These are phyloP conservation scores for Mycena pura DNA, from an alignment of 768 basidiomycete genomes.

Conservation along the genomic window DNA sequence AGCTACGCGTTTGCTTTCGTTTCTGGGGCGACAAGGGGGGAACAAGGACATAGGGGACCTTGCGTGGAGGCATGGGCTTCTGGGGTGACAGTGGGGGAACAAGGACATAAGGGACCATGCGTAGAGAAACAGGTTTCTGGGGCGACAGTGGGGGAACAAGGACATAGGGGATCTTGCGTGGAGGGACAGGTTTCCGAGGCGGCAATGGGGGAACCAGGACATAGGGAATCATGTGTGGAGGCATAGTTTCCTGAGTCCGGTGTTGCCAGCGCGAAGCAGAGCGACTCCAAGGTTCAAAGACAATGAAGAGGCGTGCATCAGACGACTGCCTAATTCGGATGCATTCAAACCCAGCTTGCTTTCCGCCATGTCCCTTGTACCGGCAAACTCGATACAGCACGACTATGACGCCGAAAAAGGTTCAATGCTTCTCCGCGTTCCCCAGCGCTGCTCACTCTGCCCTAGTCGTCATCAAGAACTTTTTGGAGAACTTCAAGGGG, in stretches of 20 bases:
- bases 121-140: too few relatives aligned
- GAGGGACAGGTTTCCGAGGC: too few relatives aligned
- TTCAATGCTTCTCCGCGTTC: constrained; percentile 24
- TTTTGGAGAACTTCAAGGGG: constrained; percentile 72
- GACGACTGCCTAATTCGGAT: constrained; percentile 41
- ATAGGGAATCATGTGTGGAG: too few relatives aligned
- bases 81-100: not conserved
- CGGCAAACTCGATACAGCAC: constrained; percentile 64
- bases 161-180: too few relatives aligned
- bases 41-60: not conserved
- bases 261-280: too few relatives aligned
- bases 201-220: not conserved
- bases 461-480: constrained; percentile 71
- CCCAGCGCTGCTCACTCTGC: constrained; percentile 5
- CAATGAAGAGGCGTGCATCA: too few relatives aligned
- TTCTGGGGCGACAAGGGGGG: not conserved
- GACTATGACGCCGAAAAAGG: constrained; percentile 80
- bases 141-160: too few relatives aligned
- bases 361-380: constrained; percentile 66
- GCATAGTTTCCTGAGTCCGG: too few relatives aligned
- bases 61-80: not conserved
- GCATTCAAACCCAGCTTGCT: constrained; percentile 25
- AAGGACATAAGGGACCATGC: not conserved
- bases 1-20: not conserved
- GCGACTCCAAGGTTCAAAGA: not conserved